Evolutionary conservation across 1,284 basidiomycete genomes (phyloP), one percentile per base, ranked within the genome.

Genomic region (Veloboletus limbatus): DNA sequence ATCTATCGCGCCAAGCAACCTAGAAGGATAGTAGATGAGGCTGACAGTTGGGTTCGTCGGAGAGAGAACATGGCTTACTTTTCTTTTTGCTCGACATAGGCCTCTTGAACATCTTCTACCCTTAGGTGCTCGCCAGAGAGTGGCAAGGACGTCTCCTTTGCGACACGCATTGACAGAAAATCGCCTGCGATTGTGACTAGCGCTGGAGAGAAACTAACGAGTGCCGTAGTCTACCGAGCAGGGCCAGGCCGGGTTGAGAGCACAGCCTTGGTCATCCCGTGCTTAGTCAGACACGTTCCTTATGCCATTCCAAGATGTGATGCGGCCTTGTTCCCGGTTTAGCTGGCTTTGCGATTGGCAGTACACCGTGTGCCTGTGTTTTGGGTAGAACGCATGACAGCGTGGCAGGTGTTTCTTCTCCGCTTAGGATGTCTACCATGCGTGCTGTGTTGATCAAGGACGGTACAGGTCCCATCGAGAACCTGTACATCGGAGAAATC

Each of bases 361-460:
- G 52, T 40, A 30, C 43, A 41, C 13, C 32, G 31, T 14, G 31
- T 33, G 31, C 31, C 2, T 4, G 26, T 4, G 11, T n/a, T 18
- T 6, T 20, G 18, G 33, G 33, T 21, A 21, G 26, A 27, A 20
- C n/a, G n/a, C n/a, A 24, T 21, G 28, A 26, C 45, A 21, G 14
- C 38, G n/a, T n/a, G n/a, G n/a, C n/a, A n/a, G n/a, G n/a, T n/a
- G n/a, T n/a, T n/a, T n/a, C 13, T 16, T 18, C 34, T 18, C 34
- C 24, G 4, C 25, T 25, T 40, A 46, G 6, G 7, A 55, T 50
- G 48, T 33, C 53, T n/a, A 60, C 48, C 3, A 97, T 96, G 93
- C 83, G 81, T 48, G 92, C 90, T 24, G 74, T 97, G 39, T 73
- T 92, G 31, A 77, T 97, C 67, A 90, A 89, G 70, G 79, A 85